Conservation (phyloP, 176 grass and related monocot species). For the bread wheat (Triticum aestivum) region DNA sequence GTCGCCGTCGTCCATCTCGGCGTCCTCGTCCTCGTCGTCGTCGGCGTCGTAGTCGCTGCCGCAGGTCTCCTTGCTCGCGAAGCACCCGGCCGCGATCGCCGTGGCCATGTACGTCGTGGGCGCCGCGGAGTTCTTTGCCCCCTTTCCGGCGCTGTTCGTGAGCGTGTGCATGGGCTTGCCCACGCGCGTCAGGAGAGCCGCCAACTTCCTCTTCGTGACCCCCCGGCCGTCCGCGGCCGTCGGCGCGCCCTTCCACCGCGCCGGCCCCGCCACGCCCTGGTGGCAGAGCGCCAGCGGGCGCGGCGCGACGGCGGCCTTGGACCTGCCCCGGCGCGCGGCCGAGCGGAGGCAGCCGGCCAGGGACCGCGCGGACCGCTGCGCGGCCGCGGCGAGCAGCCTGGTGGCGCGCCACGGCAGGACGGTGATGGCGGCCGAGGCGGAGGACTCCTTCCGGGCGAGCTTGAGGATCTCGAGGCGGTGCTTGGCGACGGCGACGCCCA, state of each 20-base stretch:
- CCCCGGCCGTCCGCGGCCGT: background rate
- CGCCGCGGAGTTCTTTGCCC: background rate
- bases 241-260: conserved; percentile 3
- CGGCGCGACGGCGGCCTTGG: background rate
- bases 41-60: background rate
- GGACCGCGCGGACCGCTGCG: conserved; percentile 36
- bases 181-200: background rate
- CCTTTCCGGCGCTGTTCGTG: background rate
- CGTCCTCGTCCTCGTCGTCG: background rate
- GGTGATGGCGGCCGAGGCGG: background rate
- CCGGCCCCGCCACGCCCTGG: background rate
- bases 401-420: conserved; percentile 39
- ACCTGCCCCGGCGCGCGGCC: background rate
- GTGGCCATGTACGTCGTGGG: background rate
- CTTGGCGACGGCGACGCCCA: conserved; percentile 87
- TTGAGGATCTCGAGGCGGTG: conserved; percentile 91
- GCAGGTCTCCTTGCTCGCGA: conserved; percentile 7
- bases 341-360: conserved; percentile 34
- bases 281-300: background rate
- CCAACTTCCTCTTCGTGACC: conserved; percentile 3
- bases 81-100: background rate
- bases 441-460: conserved; percentile 33
- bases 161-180: conserved; percentile 33
- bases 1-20: background rate
- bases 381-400: conserved; percentile 42